phyloP scores from a whole-genome alignment of 495 filamentous ascomycete species.

The Trichoderma virens region DNA sequence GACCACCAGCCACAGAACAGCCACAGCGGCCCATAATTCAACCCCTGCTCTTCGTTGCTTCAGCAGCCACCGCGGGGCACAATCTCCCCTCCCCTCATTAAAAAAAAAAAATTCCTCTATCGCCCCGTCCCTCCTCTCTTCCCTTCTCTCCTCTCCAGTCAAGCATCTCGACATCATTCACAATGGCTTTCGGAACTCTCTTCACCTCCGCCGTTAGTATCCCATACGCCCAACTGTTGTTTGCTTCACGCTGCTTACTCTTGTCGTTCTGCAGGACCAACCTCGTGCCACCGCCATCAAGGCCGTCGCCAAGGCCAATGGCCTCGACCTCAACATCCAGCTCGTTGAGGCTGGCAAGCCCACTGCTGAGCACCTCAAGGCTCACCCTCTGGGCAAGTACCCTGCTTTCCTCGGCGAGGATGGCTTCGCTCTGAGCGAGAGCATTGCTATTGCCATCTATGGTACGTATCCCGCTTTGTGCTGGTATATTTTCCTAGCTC shows the following conservation, averaged over 20 bases:
- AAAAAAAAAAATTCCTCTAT: conserved; percentile 15
- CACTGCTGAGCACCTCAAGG: conserved; percentile 67
- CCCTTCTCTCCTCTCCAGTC: conserved; percentile 11
- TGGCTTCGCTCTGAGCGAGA: conserved; percentile 83
- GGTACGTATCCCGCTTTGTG: conserved; percentile 48
- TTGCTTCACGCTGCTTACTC: conserved; percentile 23
- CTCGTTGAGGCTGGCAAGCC: conserved; percentile 54
- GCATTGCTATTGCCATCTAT: conserved; percentile 94
- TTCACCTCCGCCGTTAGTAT: conserved; percentile 73
- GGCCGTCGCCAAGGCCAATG: conserved; percentile 93
- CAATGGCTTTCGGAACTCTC: conserved; percentile 94
- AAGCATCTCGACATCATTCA: conserved; percentile 27
- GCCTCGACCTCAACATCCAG: conserved; percentile 80
- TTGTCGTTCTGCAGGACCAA: conserved; percentile 56
- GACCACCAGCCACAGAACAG: background rate
- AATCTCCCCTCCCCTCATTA: background rate
- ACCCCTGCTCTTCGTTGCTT: conserved; percentile 17
- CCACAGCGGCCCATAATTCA: background rate
- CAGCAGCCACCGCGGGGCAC: background rate
- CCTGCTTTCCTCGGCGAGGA: conserved; percentile 89
- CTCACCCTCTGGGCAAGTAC: conserved; percentile 82
- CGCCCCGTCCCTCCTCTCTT: conserved; percentile 12
- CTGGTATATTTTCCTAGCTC: background rate
- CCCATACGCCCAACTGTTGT: background rate
- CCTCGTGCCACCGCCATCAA: conserved; percentile 78